These are phyloP conservation scores for Auriscalpium vulgare DNA, from an alignment of 768 basidiomycete genomes.

Conservation along the genomic window DNA sequence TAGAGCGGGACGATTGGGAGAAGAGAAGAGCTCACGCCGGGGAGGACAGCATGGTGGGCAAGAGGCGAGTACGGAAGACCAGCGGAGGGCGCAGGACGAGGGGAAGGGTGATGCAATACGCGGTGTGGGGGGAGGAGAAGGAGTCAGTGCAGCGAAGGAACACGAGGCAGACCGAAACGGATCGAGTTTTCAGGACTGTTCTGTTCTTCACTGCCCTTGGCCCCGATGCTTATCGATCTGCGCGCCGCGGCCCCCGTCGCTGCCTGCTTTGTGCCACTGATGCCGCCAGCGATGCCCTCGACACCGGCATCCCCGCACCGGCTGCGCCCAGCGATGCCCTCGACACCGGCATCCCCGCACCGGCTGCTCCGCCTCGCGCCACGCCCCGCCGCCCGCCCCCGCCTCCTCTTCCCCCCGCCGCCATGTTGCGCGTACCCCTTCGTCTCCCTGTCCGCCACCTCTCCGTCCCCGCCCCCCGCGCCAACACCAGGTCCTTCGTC, in stretches of 20 bases:
- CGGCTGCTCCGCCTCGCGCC: not conserved
- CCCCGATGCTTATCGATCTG: no score
- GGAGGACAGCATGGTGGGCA: slow-evolving; percentile 61
- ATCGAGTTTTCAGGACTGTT: not conserved
- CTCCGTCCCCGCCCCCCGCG: not conserved
- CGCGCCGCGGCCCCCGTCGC: no score
- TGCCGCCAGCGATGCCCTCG: no score
- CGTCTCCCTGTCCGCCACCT: slow-evolving; percentile 15
- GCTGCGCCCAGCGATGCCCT: not conserved
- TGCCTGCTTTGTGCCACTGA: no score
- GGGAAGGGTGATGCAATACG: not conserved
- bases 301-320: not conserved
- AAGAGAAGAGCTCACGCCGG: slow-evolving; percentile 52
- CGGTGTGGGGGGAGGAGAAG: slow-evolving; percentile 4
- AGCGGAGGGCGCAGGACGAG: not conserved
- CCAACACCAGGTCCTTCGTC: slow-evolving; percentile 29
- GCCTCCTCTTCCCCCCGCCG: not conserved
- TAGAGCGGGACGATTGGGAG: slow-evolving; percentile 13
- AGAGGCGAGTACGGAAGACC: not conserved
- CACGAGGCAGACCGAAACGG: slow-evolving; percentile 7
- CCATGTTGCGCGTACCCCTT: slow-evolving; percentile 24
- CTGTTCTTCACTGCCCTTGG: no score
- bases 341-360: slow-evolving; percentile 1
- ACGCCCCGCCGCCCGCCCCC: not conserved
- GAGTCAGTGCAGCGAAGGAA: not conserved